These are phyloP conservation scores for Pezicula carpinea DNA, from an alignment of 2,329 filamentous ascomycete genomes.

Conservation along the genomic window DNA sequence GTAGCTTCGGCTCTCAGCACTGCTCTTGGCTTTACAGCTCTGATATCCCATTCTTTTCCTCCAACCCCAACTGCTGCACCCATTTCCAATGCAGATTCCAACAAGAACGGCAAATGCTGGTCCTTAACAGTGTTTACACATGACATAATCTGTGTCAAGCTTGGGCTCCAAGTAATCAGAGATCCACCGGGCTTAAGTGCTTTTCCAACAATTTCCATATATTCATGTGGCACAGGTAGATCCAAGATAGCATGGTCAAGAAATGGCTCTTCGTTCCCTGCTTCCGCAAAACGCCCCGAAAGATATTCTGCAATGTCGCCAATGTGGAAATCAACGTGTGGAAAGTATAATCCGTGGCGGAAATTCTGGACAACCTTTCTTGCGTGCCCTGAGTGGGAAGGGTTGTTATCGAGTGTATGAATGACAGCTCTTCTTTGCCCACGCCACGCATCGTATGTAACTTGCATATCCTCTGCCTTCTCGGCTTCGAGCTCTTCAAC, in stretches of 20 bases:
- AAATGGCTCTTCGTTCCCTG: slow-evolving; percentile 47
- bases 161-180: slow-evolving; percentile 69
- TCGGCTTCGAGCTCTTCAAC: not conserved
- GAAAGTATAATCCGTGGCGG: slow-evolving; percentile 63
- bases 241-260: slow-evolving; percentile 70
- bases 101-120: slow-evolving; percentile 45
- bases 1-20: slow-evolving; percentile 15
- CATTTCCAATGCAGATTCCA: slow-evolving; percentile 58
- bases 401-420: slow-evolving; percentile 66
- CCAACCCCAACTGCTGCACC: slow-evolving; percentile 42
- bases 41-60: slow-evolving; percentile 61
- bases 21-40: slow-evolving; percentile 35
- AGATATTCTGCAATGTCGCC: slow-evolving; percentile 63
- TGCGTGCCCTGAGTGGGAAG: slow-evolving; percentile 59
- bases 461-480: slow-evolving; percentile 1
- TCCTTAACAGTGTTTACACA: slow-evolving; percentile 52
- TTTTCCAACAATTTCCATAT: slow-evolving; percentile 45
- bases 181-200: slow-evolving; percentile 60
- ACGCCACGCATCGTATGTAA: slow-evolving; percentile 19
- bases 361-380: slow-evolving; percentile 62
- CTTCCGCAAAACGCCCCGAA: slow-evolving; percentile 40
- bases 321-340: slow-evolving; percentile 70
- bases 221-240: slow-evolving; percentile 56
- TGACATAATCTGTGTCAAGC: slow-evolving; percentile 70
- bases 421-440: slow-evolving; percentile 59